These are phyloP conservation scores for Suillus plorans DNA, from an alignment of 768 basidiomycete genomes.

Conservation along the genomic window DNA sequence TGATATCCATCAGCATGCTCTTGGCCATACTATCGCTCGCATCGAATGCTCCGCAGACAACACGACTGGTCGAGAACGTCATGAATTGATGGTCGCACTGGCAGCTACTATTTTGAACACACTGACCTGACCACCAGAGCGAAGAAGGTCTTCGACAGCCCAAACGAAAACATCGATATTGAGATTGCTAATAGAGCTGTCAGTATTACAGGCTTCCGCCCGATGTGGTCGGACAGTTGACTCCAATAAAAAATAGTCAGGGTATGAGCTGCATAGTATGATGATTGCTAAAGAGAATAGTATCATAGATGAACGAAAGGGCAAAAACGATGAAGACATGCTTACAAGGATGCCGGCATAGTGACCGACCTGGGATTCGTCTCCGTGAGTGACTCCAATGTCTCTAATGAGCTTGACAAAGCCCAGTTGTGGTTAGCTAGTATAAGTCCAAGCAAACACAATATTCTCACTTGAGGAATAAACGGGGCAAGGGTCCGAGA, in stretches of 20 bases:
- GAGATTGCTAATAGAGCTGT: constrained; percentile 44
- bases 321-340: constrained; percentile 4
- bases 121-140: constrained; percentile 17
- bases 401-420: constrained; percentile 24
- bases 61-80: constrained; percentile 30
- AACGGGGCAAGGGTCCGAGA: constrained; percentile 75
- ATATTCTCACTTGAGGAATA: constrained; percentile 50
- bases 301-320: constrained; percentile 31
- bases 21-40: constrained; percentile 55
- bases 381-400: constrained; percentile 39
- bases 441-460: neutral
- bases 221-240: constrained; percentile 46
- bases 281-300: constrained; percentile 36
- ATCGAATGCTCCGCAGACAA: constrained; percentile 46
- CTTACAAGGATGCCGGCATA: constrained; percentile 49
- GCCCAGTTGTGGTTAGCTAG: neutral
- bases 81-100: neutral
- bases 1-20: constrained; percentile 41
- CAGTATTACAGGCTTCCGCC: constrained; percentile 48
- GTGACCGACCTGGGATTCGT: constrained; percentile 45
- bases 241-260: constrained; percentile 49
- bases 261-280: constrained; percentile 49
- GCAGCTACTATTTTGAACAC: neutral
- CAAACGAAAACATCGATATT: constrained; percentile 46
- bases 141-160: constrained; percentile 40